Evolutionary conservation across 179 eudicot species (phyloP), one percentile per base, ranked within the genome.

Genomic region (Nepenthes alata): DNA sequence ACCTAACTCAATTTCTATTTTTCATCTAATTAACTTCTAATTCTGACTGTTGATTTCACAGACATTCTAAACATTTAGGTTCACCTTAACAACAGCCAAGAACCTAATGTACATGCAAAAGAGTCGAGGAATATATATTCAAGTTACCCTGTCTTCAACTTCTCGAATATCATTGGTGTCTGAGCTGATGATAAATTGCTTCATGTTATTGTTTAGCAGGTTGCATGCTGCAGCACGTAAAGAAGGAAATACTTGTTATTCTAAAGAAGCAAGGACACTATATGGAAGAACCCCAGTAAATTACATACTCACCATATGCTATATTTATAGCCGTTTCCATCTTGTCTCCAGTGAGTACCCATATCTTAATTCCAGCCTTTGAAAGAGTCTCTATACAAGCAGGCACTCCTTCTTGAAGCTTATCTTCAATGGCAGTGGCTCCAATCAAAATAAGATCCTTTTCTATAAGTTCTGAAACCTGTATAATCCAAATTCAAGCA

Each of bases 321-420:
- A 93, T 93, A 75, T 93, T 93, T 67, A 93, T 93, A 38, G 98
- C 98, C 36, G 98, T 93, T 74, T 93, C 98, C 98, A 93, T 72
- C 77, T 93, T 93, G 78, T 93, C 98, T 69, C 98, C 98, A 4
- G 98, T 93, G 63, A 93, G 84, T 67, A 93, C 90, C 98, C 98
- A 93, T 62, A 93, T 77, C 80, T 93, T 93, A 50, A 93, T 93
- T 70, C 98, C 98, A 68, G 98, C 98, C 75, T 74, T 84, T 55
- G 95, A 80, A 61, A 93, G 88, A 63, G 96, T 93, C 77, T 93
- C 93, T 64, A 93, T 89, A 65, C 97, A 93, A 34, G 84, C 55
- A 37, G 98, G 97, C 50, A 93, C 98, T 41, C 98, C 98, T 77
- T 93, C 98, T 79, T 93, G 96, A 74, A 91, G 98, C 80, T 91